A percentile compares a stretch with the other conserved stretches of the same genome.
Conservation (phyloP, 345 rosid species). For the Firmiana major region DNA sequence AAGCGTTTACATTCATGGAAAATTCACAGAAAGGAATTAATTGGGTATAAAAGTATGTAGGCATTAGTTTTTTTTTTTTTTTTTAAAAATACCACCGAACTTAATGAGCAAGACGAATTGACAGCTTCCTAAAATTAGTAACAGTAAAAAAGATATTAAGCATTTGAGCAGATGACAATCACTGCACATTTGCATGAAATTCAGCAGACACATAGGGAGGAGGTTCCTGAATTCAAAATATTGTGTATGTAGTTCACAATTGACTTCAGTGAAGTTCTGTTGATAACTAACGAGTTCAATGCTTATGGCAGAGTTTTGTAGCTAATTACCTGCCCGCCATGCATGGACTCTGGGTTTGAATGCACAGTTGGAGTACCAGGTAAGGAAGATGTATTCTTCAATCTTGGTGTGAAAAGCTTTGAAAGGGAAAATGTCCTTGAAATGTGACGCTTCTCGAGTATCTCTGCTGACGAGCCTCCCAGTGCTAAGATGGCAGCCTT, state of each 20-base stretch:
- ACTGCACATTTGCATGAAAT: not conserved
- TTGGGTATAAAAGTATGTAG: not conserved
- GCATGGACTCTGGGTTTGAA: constrained; percentile 91
- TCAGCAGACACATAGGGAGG: not conserved
- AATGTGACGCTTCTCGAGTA: constrained; percentile 32
- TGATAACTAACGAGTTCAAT: not conserved
- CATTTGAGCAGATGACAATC: not conserved
- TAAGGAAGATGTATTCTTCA: constrained; percentile 55
- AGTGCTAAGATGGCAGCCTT: constrained; percentile 69
- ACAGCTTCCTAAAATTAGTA: not conserved
- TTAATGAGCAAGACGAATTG: not conserved
- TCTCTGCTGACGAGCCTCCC: constrained; percentile 40
- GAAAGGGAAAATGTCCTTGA: constrained; percentile 61
- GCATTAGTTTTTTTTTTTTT: not conserved
- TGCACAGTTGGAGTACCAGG: constrained; percentile 67
- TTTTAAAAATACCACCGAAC: not conserved
- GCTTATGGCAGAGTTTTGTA: constrained; percentile 43
- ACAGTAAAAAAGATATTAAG: not conserved
- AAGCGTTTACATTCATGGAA: not conserved
- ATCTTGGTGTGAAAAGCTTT: constrained; percentile 51
- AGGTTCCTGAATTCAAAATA: not conserved
- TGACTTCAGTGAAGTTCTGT: no score
- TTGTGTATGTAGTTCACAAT: not conserved
- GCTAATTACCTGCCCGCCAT: constrained; percentile 50
- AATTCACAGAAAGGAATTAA: not conserved